Evolutionary conservation across 2,329 filamentous ascomycete species (phyloP), one percentile per base, ranked within the genome.

Genomic region (Fusarium incarnatum): DNA sequence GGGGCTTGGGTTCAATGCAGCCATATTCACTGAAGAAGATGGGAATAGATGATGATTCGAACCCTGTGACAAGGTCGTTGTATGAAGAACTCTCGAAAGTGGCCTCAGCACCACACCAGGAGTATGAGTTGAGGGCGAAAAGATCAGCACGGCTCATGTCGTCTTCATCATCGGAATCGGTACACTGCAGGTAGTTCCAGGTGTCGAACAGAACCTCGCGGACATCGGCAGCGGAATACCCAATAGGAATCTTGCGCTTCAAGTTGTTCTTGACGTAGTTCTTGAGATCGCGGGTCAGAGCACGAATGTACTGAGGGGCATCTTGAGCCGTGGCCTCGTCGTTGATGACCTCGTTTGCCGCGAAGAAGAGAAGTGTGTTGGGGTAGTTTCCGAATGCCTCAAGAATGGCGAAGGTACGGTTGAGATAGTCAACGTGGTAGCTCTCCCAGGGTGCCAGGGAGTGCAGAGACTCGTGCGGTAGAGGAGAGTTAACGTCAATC

Each of bases 21-120:
- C 93, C 93, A 74, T 86, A 91, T 77, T 96, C 93, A 69, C 91
- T 93, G 84, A 93, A 94, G 85, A 95, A 95, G 74, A 94, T 85
- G 32, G 92, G 92, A 40, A 94, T 86, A 18, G 89, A 87, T 41
- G 86, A 87, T 69, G 84, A 84, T 73, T 84, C 80, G 83, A 95
- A 94, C 78, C 89, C 87, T 4, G 82, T 78, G 49, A 92, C 88
- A 37, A 94, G 83, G 20, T 83, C 81, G 71, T 91, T 82, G 78
- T 91, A 94, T 37, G 87, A 86, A 5, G 89, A 88, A 54, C 84
- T 86, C 60, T 86, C 78, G 79, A 88, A 92, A 49, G 86, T 88
- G 56, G 89, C 89, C 15, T 88, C 81, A 28, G 76, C 74, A 56
- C 86, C 87, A 74, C 91, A 92, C 85, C 91, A 93, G 77, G 90